Percentiles rank a stretch among this genome's conserved stretches.
Conservation (phyloP, 345 rosid species). For the Rhizophora mangle region DNA sequence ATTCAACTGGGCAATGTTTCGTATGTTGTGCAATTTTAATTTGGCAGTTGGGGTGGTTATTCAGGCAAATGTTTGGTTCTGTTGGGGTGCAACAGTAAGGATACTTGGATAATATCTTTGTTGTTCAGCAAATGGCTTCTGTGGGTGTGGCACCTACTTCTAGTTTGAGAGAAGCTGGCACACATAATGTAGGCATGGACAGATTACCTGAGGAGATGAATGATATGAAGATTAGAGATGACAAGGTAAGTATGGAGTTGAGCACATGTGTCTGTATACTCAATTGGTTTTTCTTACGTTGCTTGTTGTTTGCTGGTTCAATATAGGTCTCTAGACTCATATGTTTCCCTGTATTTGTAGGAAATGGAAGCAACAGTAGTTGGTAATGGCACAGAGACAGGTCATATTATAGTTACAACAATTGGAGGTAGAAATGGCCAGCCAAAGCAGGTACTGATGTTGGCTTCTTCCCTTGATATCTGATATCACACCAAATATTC, state of each 20-base stretch:
- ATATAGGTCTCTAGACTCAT: neutral
- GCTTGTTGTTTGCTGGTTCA: neutral
- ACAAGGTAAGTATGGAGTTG: conserved; percentile 21
- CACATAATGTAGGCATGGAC: conserved; percentile 32
- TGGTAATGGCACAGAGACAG: conserved; percentile 87
- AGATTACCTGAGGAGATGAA: conserved; percentile 54
- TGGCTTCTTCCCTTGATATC: neutral
- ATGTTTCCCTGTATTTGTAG: conserved; percentile 32
- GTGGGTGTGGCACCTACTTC: conserved; percentile 30
- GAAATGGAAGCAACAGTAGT: conserved; percentile 92
- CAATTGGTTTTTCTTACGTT: neutral
- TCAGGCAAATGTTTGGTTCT: conserved; percentile 33
- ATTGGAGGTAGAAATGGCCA: conserved; percentile 98
- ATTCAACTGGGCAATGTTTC: neutral
- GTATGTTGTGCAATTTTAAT: neutral
- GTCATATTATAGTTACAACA: conserved; percentile 92
- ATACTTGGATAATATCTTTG: conserved; percentile 11
- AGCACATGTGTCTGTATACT: neutral
- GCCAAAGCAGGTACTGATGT: conserved; percentile 73
- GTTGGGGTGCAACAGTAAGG: conserved; percentile 17
- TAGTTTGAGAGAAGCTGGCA: conserved; percentile 29
- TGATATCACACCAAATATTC: neutral
- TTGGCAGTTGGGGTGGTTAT: conserved; percentile 1
- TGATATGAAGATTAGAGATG: conserved; percentile 66
- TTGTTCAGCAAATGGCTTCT: conserved; percentile 27